phyloP scores from a whole-genome alignment of 1,284 basidiomycete genomes.

The Trametes sp. region DNA sequence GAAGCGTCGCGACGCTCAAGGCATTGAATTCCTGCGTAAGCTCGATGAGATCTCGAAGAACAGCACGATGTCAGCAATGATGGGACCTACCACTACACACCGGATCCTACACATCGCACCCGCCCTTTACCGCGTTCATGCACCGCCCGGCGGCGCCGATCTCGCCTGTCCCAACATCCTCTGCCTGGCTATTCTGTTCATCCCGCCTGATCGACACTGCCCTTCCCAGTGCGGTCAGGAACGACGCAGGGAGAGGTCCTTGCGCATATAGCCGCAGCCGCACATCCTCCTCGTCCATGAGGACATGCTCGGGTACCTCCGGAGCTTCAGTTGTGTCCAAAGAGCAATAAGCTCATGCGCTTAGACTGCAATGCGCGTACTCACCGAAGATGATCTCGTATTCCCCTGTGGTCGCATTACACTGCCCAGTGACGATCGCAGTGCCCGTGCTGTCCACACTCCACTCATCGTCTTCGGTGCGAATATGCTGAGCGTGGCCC shows the following conservation, averaged over 20 bases:
- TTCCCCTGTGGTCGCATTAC: too few relatives aligned
- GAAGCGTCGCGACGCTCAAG: too few relatives aligned
- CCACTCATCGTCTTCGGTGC: too few relatives aligned
- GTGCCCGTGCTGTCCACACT: too few relatives aligned
- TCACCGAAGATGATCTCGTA: constrained; percentile 1
- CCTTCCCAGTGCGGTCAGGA: constrained; percentile 1
- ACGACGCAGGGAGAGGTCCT: constrained; percentile 8
- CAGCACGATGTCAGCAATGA: too few relatives aligned
- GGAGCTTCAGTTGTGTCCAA: neutral
- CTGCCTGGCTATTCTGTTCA: neutral
- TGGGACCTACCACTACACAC: too few relatives aligned
- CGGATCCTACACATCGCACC: neutral
- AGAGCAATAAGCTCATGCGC: too few relatives aligned
- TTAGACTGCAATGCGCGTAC: neutral
- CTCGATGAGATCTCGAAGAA: too few relatives aligned
- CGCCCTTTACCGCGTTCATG: neutral
- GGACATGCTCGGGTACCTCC: neutral
- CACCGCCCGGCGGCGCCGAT: neutral
- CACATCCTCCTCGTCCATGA: constrained; percentile 10
- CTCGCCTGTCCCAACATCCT: neutral
- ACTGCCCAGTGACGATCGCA: too few relatives aligned
- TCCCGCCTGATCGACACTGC: neutral
- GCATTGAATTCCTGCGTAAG: too few relatives aligned
- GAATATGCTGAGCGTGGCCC: constrained; percentile 2
- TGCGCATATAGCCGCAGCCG: constrained; percentile 1